Base-by-base conservation (phyloP, 176 grass and related monocot genomes). In the Oryza meyeriana region DNA sequence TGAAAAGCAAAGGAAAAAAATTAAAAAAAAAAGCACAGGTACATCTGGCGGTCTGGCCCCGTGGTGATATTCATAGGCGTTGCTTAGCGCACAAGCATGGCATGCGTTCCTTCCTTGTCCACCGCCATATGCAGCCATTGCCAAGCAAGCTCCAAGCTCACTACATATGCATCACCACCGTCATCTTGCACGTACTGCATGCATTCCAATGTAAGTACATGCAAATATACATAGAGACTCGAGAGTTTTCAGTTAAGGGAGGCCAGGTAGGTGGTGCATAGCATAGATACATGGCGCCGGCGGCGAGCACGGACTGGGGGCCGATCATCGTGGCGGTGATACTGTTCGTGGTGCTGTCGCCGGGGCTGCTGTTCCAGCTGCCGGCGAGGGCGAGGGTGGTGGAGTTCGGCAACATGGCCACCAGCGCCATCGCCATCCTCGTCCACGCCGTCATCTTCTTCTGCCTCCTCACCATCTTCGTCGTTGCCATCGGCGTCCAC, bases 361-460 rank as follows among this genome's bases (percentile, higher is more conserved):
- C 94, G 31, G 94, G 94, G 14, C 91, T 97, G 50, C 86, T 97
- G 16, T 91, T 97, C 79, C 94, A 97, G 67, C 84, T 97, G 45
- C 94, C 91, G 1, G 84, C 91, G 34, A 85, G 87, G 87, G 70
- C 82, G 27, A 38, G 91, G 72, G 89, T 91, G 84, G 58, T 97
- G 38, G 94, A 93, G 85, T 91, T 97, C 24, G 94, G 94, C 34
- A 97, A 97, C 86, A 97, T 93, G 94, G 88, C 26, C 63, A 91
- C 94, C 45, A 97, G 86, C 72, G 91, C 84, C 80, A 89, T 97
- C 67, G 69, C 94, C 64, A 87, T 97, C 85, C 84, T 97, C 76
- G 94, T 89, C 83, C 94, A 97, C 80, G 89, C 86, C 81, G 63
- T 97, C 73, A 74, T 97, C 66, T 97, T 93, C 88, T 93, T 97